These are phyloP conservation scores for Geotrichum fermentans DNA, from an alignment of 1,139 yeast species.

Conservation along the genomic window DNA sequence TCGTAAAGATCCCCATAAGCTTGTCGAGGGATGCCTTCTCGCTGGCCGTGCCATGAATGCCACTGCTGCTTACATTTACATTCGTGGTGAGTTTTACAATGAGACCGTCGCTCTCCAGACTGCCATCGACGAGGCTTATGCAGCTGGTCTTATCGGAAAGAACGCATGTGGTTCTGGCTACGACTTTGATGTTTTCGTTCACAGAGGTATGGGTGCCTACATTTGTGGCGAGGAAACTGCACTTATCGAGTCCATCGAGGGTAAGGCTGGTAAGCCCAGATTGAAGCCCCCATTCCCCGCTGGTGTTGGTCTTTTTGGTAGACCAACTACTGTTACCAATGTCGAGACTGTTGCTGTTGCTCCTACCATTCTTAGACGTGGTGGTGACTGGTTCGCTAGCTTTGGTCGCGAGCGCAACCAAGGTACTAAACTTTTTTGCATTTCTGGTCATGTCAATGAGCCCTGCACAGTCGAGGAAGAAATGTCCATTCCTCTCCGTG, in stretches of 20 bases:
- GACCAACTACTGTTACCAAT: conserved; percentile 85
- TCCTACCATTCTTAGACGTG: conserved; percentile 82
- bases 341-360: conserved; percentile 88
- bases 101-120: conserved; percentile 67
- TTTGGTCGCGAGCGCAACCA: conserved; percentile 80
- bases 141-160: conserved; percentile 72
- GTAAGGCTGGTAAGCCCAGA: conserved; percentile 90
- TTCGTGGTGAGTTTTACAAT: conserved; percentile 82
- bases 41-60: conserved; percentile 93
- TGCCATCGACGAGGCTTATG: conserved; percentile 82
- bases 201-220: conserved; percentile 90
- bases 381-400: conserved; percentile 80
- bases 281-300: conserved; percentile 93
- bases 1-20: conserved; percentile 84
- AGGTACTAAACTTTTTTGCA: conserved; percentile 78
- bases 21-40: conserved; percentile 79
- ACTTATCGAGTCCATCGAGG: conserved; percentile 78
- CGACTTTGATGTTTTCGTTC: conserved; percentile 74
- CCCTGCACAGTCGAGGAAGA: conserved; percentile 92
- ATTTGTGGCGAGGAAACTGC: conserved; percentile 91
- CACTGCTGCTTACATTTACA: conserved; percentile 83
- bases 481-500: conserved; percentile 81
- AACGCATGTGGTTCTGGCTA: conserved; percentile 85
- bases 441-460: conserved; percentile 84
- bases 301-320: conserved; percentile 84